phyloP scores from a whole-genome alignment of 495 filamentous ascomycete species.

The Xylaria curta region DNA sequence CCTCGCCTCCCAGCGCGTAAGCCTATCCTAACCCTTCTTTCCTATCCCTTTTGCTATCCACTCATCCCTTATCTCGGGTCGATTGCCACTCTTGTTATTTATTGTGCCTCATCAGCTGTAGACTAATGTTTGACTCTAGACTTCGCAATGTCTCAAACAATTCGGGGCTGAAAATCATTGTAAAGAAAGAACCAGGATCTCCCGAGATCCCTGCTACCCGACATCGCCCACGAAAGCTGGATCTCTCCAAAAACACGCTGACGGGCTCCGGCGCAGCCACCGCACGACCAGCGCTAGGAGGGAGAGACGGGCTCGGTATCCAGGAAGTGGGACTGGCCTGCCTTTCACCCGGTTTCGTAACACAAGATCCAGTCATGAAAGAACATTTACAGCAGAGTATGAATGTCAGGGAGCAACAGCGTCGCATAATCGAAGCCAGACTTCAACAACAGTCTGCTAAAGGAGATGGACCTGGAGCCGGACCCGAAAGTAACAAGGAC shows the following conservation, averaged over 20 bases:
- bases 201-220: constrained; percentile 76
- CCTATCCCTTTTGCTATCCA: constrained; percentile 26
- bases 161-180: constrained; percentile 77
- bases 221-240: constrained; percentile 86
- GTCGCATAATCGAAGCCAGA: constrained; percentile 91
- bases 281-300: constrained; percentile 75
- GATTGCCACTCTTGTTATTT: neutral
- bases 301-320: constrained; percentile 78
- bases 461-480: constrained; percentile 51
- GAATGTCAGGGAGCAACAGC: constrained; percentile 90
- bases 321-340: constrained; percentile 95
- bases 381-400: constrained; percentile 94
- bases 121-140: constrained; percentile 41
- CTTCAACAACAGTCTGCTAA: constrained; percentile 86
- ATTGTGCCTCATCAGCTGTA: neutral
- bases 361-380: constrained; percentile 94
- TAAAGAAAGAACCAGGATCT: constrained; percentile 94
- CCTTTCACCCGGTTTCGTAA: constrained; percentile 92
- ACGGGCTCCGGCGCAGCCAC: constrained; percentile 63
- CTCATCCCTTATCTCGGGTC: neutral
- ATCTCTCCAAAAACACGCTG: constrained; percentile 78
- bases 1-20: constrained; percentile 61
- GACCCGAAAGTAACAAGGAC: constrained; percentile 49
- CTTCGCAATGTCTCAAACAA: constrained; percentile 56
- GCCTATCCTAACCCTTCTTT: constrained; percentile 36